Base-by-base conservation (phyloP, 2,329 filamentous ascomycete species). In the Xylaria sp. region DNA sequence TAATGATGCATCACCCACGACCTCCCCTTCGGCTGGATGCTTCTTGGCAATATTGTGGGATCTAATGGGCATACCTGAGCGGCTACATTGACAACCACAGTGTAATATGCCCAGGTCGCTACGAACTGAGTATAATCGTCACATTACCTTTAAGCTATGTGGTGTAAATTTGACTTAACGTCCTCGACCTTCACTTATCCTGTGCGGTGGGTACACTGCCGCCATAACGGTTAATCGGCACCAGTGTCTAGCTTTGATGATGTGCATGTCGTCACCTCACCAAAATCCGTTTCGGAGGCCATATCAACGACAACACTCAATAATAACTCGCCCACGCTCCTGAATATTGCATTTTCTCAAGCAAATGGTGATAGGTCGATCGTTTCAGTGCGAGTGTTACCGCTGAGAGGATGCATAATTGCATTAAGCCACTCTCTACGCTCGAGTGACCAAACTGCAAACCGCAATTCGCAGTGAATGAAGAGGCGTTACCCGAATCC, bases 201-300 rank as follows among this genome's bases (percentile, higher is more conserved):
- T 63, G 65, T 63, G 61, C 58, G 57, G 73, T 72, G 74, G 72
- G 69, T 74, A 72, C 72, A 69, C 66, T 69, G 70, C 68, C 70
- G 71, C 72, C 66, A 69, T 60, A 71, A 72, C 73, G 72, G 74
- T 72, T 72, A 71, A 71, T 69, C 74, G 71, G 74, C 69, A 72
- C 71, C 68, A 66, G 57, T 60, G 62, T 63, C 64, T 73, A 73
- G 65, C 65, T 65, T 71, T 56, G 70, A 73, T 74, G 69, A 73
- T 74, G 68, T 74, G 72, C 58, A 64, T 69, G 67, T 69, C 61
- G 66, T 74, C 72, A 68, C 75, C 69, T 76, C 71, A 71, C 71
- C 69, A 56, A 73, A 75, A 71, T 67, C 70, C 63, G 70, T 68
- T 66, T 72, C 65, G 71, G 70, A 71, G 69, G 56, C 41, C 23